These are phyloP conservation scores for Aspergillus tanneri DNA, from an alignment of 2,329 filamentous ascomycete genomes.

Conservation along the genomic window DNA sequence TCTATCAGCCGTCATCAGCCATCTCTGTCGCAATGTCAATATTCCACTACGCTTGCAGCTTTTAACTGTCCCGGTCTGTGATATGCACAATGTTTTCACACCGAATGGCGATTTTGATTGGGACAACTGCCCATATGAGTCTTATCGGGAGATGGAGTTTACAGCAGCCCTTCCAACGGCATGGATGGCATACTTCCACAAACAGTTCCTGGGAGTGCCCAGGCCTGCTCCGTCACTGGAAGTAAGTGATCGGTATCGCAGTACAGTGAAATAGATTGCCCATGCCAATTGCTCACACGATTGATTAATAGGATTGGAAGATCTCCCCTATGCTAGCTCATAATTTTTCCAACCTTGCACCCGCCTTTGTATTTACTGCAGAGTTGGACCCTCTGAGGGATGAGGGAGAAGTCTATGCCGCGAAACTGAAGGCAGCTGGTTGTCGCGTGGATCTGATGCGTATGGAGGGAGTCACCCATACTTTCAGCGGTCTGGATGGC, in stretches of 20 bases:
- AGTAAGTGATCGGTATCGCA: conserved; percentile 23
- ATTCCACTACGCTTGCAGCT: conserved; percentile 40
- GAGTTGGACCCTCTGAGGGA: conserved; percentile 46
- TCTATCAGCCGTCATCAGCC: conserved; percentile 39
- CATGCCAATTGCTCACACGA: conserved; percentile 11
- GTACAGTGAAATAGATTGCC: neutral
- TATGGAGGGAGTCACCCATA: conserved; percentile 37
- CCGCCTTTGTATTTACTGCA: conserved; percentile 41
- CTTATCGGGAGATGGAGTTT: conserved; percentile 42
- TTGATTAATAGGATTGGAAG: conserved; percentile 38
- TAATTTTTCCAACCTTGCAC: conserved; percentile 37
- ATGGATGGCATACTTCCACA: conserved; percentile 43
- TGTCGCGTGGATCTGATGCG: conserved; percentile 33
- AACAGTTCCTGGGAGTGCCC: conserved; percentile 39
- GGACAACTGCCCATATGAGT: conserved; percentile 39
- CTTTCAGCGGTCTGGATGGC: conserved; percentile 30
- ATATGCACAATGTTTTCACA: conserved; percentile 39
- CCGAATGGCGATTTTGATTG: conserved; percentile 36
- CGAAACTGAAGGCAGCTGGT: conserved; percentile 38
- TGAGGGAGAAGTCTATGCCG: conserved; percentile 42
- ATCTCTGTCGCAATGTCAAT: conserved; percentile 38
- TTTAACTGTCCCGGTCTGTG: conserved; percentile 38
- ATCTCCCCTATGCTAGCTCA: conserved; percentile 43
- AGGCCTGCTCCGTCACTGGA: conserved; percentile 35
- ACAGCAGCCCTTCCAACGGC: conserved; percentile 36